These are phyloP conservation scores for Aegilops tauschii DNA, from an alignment of 176 grass and related monocot species.

Conservation along the genomic window DNA sequence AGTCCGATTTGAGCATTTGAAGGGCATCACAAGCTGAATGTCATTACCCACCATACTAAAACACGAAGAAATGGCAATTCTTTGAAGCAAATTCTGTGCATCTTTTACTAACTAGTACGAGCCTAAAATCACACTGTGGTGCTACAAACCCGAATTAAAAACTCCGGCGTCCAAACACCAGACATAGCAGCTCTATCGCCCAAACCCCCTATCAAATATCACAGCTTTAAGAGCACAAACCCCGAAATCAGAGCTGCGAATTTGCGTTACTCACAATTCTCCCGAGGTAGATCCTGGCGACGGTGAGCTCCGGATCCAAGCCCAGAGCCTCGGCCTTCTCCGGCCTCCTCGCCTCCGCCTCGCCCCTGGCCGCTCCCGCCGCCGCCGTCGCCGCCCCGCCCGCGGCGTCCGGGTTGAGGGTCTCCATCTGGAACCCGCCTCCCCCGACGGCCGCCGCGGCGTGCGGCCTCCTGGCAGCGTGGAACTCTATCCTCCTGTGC, in stretches of 20 bases:
- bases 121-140: background rate
- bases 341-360: constrained; percentile 28
- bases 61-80: background rate
- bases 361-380: background rate
- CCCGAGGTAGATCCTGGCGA: constrained; percentile 78
- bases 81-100: background rate
- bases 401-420: constrained; percentile 62
- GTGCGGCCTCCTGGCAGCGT: constrained; percentile 49
- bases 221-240: background rate
- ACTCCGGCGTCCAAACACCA: background rate
- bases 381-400: constrained; percentile 15
- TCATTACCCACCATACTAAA: constrained; percentile 2
- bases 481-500: constrained; percentile 81
- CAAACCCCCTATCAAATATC: constrained; percentile 23
- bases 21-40: background rate
- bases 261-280: constrained; percentile 77
- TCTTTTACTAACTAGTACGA: background rate
- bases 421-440: constrained; percentile 70
- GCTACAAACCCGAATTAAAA: background rate
- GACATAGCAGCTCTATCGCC: background rate
- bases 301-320: constrained; percentile 78
- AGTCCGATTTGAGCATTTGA: background rate
- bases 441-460: constrained; percentile 18
- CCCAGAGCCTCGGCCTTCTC: constrained; percentile 50
- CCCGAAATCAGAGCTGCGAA: background rate